Evolutionary conservation across 1,139 yeast genomes (phyloP).

Genomic region (Sugiyamaella castrensis): DNA sequence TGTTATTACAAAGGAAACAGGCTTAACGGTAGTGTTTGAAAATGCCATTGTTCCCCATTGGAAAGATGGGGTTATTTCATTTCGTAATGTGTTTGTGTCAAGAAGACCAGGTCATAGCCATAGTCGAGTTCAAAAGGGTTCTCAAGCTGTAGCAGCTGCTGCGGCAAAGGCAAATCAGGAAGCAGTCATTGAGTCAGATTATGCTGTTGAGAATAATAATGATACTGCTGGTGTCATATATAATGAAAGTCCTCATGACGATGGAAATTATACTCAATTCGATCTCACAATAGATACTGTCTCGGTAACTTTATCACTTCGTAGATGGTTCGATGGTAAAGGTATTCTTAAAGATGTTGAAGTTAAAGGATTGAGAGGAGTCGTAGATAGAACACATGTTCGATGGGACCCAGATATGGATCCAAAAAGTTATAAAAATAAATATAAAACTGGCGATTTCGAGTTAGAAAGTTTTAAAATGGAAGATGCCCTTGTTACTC

Average conservation of each 20-base stretch:
- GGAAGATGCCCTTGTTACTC: conserved; percentile 79
- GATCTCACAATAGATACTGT: conserved; percentile 87
- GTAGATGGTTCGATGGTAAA: conserved; percentile 84
- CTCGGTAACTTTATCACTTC: conserved; percentile 72
- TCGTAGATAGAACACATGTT: conserved; percentile 86
- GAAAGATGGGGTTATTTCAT: conserved; percentile 82
- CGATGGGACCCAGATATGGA: conserved; percentile 79
- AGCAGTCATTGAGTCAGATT: conserved; percentile 15
- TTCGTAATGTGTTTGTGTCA: conserved; percentile 82
- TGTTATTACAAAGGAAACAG: conserved; percentile 76
- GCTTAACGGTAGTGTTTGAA: conserved; percentile 85
- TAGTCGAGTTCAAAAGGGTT: conserved; percentile 55
- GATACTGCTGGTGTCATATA: conserved; percentile 37
- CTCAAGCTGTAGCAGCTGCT: conserved; percentile 64
- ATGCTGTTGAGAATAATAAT: conserved; percentile 31
- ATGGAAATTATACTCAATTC: conserved; percentile 93
- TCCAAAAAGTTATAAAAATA: conserved; percentile 74
- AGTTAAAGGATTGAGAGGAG: conserved; percentile 82
- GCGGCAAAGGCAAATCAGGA: conserved; percentile 28
- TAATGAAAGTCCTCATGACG: conserved; percentile 44
- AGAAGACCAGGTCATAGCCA: conserved; percentile 60
- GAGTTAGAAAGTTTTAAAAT: conserved; percentile 78
- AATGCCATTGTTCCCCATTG: conserved; percentile 94
- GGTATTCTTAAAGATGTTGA: conserved; percentile 84
- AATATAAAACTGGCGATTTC: conserved; percentile 83